These are phyloP conservation scores for Cystobasidium pallidum DNA, from an alignment of 1,284 basidiomycete genomes.

Conservation along the genomic window DNA sequence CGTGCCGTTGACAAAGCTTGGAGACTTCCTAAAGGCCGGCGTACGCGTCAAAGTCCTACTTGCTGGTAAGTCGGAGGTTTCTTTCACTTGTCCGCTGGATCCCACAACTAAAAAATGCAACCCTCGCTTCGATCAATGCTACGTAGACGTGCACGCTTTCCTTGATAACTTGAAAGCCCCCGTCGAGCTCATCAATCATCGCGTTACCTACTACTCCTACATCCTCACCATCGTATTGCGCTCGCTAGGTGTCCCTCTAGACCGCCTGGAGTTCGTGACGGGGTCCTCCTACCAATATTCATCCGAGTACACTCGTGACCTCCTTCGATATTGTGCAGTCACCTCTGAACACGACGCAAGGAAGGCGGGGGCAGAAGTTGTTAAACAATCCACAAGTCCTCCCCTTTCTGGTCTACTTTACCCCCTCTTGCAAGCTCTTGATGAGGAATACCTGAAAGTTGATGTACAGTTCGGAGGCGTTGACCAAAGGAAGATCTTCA, in stretches of 20 bases:
- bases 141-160: conserved; percentile 90
- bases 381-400: conserved; percentile 94
- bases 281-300: conserved; percentile 92
- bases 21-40: conserved; percentile 90
- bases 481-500: conserved; percentile 99
- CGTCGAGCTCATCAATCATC: conserved; percentile 84
- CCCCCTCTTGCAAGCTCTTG: conserved; percentile 93
- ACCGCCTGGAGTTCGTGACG: conserved; percentile 79
- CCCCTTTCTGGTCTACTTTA: conserved; percentile 90
- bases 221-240: conserved; percentile 81
- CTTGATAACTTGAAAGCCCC: conserved; percentile 98
- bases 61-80: conserved; percentile 66
- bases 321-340: conserved; percentile 84
- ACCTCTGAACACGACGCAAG: conserved; percentile 96
- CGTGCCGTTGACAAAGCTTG: conserved; percentile 84
- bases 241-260: conserved; percentile 87
- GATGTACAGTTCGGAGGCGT: conserved; percentile 99
- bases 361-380: conserved; percentile 98
- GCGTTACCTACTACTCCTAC: conserved; percentile 87
- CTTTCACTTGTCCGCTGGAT: not conserved
- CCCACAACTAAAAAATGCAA: not conserved
- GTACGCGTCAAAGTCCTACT: conserved; percentile 87
- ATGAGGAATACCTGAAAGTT: conserved; percentile 93
- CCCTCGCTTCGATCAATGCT: not conserved
- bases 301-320: conserved; percentile 90